Conservation (phyloP, 1,139 yeast species). For the Nadsonia starkeyi-henricii region DNA sequence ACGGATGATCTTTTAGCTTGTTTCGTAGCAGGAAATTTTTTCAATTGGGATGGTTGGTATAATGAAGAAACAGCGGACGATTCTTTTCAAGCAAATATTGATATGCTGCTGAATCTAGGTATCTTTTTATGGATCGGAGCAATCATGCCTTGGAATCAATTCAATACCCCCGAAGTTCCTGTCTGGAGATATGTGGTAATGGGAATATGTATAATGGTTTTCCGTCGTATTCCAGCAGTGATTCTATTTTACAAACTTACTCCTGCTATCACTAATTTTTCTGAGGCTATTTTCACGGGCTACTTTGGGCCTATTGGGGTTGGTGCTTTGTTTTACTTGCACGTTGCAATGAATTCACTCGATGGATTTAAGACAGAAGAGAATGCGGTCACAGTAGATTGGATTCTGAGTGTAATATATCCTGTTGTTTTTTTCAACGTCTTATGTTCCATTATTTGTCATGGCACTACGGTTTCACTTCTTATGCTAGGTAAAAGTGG, state of each 20-base stretch:
- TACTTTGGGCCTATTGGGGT: constrained; percentile 35
- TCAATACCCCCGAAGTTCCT: constrained; percentile 13
- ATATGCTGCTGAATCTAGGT: constrained; percentile 23
- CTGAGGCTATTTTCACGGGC: constrained; percentile 30
- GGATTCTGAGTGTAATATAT: constrained; percentile 11
- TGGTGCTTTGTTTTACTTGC: constrained; percentile 26
- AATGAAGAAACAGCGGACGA: constrained; percentile 20
- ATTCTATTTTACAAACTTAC: constrained; percentile 22
- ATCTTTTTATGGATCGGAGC: constrained; percentile 27
- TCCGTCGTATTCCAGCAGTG: constrained; percentile 27
- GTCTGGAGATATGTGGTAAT: constrained; percentile 24
- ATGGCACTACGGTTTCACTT: constrained; percentile 20
- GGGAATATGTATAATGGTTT: constrained; percentile 20
- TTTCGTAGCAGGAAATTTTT: constrained; percentile 23
- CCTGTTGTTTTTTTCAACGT: constrained; percentile 20
- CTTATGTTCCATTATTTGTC: constrained; percentile 18
- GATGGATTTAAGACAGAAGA: constrained; percentile 8
- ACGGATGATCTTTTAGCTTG: constrained; percentile 28
- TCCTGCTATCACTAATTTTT: constrained; percentile 26
- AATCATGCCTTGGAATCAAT: constrained; percentile 24
- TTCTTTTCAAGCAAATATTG: constrained; percentile 20
- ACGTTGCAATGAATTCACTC: constrained; percentile 15
- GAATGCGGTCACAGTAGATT: constrained; percentile 5
- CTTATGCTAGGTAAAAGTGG: constrained; percentile 7
- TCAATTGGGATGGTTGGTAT: constrained; percentile 25